Evolutionary conservation across 148 eudicot species (phyloP).

Genomic region (Fagopyrum homotropicum): DNA sequence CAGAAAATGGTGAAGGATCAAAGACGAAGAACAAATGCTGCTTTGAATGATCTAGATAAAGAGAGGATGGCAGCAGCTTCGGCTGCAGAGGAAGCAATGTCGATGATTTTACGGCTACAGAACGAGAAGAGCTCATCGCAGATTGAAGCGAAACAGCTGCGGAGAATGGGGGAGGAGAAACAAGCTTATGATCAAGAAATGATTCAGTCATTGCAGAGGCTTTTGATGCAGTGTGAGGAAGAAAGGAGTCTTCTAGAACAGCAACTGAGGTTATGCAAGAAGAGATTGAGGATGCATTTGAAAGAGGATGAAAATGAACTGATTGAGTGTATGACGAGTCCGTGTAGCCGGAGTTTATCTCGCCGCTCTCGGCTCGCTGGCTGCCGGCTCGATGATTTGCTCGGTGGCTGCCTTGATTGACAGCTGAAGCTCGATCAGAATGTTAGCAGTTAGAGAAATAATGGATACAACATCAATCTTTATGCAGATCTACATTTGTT

Average conservation of each 20-base stretch:
- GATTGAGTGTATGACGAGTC: slow-evolving; percentile 26
- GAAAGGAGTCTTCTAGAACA: slow-evolving; percentile 53
- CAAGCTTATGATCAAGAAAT: slow-evolving; percentile 70
- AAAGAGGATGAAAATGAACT: slow-evolving; percentile 36
- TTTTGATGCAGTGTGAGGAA: slow-evolving; percentile 50
- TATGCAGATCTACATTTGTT: background rate
- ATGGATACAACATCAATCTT: background rate
- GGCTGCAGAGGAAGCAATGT: slow-evolving; percentile 80
- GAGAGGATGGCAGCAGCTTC: slow-evolving; percentile 70
- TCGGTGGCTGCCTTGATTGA: slow-evolving; percentile 49
- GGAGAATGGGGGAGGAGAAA: slow-evolving; percentile 56
- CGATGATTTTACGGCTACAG: slow-evolving; percentile 79
- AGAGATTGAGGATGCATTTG: slow-evolving; percentile 25
- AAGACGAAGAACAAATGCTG: slow-evolving; percentile 33
- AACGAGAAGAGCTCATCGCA: slow-evolving; percentile 61
- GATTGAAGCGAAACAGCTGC: slow-evolving; percentile 48
- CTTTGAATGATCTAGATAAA: slow-evolving; percentile 55
- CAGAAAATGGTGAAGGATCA: slow-evolving; percentile 57
- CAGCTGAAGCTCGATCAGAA: no score
- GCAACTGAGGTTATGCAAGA: slow-evolving; percentile 39
- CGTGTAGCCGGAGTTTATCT: slow-evolving; percentile 26
- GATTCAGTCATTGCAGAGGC: slow-evolving; percentile 62
- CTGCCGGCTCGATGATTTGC: slow-evolving; percentile 29
- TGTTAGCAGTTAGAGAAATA: no score
- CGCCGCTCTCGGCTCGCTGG: slow-evolving; percentile 10